phyloP scores from a whole-genome alignment of 108 stramenopile species.

The Nannochloropsis salina region DNA sequence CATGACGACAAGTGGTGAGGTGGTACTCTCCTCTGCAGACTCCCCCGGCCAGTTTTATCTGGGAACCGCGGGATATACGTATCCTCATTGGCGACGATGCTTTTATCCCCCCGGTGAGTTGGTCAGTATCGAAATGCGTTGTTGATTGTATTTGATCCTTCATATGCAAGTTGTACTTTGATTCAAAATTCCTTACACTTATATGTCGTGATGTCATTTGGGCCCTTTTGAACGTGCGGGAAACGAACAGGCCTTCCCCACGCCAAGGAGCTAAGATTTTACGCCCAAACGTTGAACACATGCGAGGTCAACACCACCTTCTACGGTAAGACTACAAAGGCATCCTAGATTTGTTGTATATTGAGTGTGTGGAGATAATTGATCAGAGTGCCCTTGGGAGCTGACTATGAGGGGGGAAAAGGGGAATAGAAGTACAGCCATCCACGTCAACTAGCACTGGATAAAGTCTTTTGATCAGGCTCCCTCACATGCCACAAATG shows the following conservation, averaged over 20 bases:
- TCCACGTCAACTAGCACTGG: too few relatives aligned
- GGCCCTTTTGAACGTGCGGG: background rate
- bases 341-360: background rate
- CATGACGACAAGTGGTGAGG: too few relatives aligned
- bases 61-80: background rate
- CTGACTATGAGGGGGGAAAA: background rate
- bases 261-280: conserved; percentile 4
- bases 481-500: background rate
- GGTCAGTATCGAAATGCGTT: too few relatives aligned
- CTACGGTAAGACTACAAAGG: background rate
- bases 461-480: too few relatives aligned
- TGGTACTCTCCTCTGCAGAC: background rate
- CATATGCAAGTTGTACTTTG: too few relatives aligned
- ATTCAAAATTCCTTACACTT: too few relatives aligned
- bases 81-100: background rate
- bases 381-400: background rate
- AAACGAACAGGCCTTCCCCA: conserved; percentile 8
- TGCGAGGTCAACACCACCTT: conserved; percentile 5
- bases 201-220: too few relatives aligned
- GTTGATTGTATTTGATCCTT: too few relatives aligned
- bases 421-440: background rate
- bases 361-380: background rate
- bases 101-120: background rate
- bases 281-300: conserved; percentile 6
- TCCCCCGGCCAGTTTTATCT: background rate